Conservation (phyloP, 345 rosid species). For the Punica granatum region DNA sequence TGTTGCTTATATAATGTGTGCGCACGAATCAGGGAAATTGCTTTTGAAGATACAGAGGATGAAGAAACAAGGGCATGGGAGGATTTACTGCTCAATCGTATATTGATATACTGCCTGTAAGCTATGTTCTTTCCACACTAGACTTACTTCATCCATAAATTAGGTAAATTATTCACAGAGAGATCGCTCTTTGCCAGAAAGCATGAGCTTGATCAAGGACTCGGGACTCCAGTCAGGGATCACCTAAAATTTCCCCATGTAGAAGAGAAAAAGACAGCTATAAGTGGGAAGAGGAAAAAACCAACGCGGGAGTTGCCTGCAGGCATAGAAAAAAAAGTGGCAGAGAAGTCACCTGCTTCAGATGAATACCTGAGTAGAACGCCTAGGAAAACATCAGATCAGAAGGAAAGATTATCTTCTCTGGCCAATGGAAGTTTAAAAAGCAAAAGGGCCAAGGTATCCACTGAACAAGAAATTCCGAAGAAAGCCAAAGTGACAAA, state of each 20-base stretch:
- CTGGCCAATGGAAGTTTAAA: constrained; percentile 24
- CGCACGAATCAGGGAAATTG: constrained; percentile 44
- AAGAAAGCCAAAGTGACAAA: constrained; percentile 32
- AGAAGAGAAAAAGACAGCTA: constrained; percentile 23
- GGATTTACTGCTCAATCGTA: constrained; percentile 53
- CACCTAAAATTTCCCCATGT: constrained; percentile 61
- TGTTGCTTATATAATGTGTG: constrained; percentile 6
- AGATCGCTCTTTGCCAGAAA: constrained; percentile 29
- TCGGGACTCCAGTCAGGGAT: constrained; percentile 72
- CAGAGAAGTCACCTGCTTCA: constrained; percentile 20
- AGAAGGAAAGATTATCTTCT: constrained; percentile 17
- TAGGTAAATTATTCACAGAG: background rate
- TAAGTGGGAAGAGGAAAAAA: constrained; percentile 24
- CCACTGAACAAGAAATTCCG: constrained; percentile 22
- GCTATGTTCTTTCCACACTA: constrained; percentile 12
- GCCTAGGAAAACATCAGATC: constrained; percentile 15
- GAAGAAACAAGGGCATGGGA: constrained; percentile 83
- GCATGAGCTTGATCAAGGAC: constrained; percentile 54
- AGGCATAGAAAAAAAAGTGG: constrained; percentile 22
- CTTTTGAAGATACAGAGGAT: constrained; percentile 39
- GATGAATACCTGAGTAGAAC: constrained; percentile 22
- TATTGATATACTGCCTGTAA: constrained; percentile 88
- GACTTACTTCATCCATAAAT: constrained; percentile 12
- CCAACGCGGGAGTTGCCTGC: constrained; percentile 22
- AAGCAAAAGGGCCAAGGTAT: constrained; percentile 28